Evolutionary conservation across 1,139 yeast species (phyloP).

Genomic region (Candida neerlandica): DNA sequence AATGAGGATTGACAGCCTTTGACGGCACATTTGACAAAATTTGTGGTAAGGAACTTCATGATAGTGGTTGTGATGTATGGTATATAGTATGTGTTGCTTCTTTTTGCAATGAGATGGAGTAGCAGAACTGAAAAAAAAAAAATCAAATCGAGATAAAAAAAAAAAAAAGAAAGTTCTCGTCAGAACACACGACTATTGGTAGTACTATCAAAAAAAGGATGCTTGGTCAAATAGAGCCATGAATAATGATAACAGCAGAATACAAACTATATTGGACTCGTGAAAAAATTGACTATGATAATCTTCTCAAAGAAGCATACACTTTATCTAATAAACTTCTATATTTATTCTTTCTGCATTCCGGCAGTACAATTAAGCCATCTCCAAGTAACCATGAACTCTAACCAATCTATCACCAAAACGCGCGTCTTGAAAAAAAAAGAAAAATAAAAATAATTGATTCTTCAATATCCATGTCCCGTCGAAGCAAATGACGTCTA

Average conservation of each 20-base stretch:
- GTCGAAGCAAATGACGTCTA: background rate
- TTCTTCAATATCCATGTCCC: background rate
- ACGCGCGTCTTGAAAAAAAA: background rate
- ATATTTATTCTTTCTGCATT: no score
- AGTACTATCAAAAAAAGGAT: background rate
- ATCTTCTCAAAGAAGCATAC: no score
- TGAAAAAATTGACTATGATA: no score
- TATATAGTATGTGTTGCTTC: background rate
- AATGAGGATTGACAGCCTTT: conserved; percentile 74
- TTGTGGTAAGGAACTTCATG: conserved; percentile 93
- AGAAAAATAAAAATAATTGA: background rate
- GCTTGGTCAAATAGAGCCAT: no score
- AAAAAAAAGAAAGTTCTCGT: background rate
- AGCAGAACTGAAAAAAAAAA: conserved; percentile 2
- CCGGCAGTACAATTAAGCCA: no score
- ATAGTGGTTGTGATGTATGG: background rate
- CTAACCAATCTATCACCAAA: no score
- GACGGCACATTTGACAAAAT: conserved; percentile 93
- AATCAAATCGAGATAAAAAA: background rate
- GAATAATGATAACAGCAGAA: background rate
- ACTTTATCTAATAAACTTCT: no score
- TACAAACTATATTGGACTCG: no score
- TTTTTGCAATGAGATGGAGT: conserved; percentile 2
- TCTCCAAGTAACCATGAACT: no score
- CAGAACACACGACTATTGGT: background rate